These are phyloP conservation scores for Cocos nucifera DNA, from an alignment of 176 grass and related monocot genomes.

Conservation along the genomic window DNA sequence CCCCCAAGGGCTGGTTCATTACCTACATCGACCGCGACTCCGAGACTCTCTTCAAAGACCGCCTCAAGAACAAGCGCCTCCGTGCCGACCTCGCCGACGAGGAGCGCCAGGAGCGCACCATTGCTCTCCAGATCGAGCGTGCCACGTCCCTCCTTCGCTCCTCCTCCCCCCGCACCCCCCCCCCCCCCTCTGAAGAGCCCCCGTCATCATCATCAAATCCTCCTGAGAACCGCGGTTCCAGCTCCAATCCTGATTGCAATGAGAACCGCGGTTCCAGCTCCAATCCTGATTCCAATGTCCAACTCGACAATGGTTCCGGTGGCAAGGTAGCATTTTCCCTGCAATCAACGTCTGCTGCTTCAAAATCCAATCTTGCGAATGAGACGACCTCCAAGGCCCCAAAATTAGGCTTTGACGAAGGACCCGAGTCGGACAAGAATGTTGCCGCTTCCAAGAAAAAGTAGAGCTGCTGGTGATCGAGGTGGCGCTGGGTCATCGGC, in stretches of 20 bases:
- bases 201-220: no score
- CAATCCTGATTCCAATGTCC: background rate
- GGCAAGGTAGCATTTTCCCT: slow-evolving; percentile 67
- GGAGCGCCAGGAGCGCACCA: slow-evolving; percentile 72
- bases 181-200: background rate
- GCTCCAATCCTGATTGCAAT: no score
- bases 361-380: slow-evolving; percentile 3
- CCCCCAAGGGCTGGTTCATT: slow-evolving; percentile 93
- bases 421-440: slow-evolving; percentile 15
- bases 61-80: slow-evolving; percentile 74
- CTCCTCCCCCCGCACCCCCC: no score
- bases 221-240: no score
- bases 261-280: no score
- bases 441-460: slow-evolving; percentile 27
- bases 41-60: slow-evolving; percentile 62
- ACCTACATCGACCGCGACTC: slow-evolving; percentile 88
- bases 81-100: slow-evolving; percentile 67
- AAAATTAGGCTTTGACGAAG: slow-evolving; percentile 66
- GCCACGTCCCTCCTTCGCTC: slow-evolving; percentile 12
- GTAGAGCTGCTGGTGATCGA: slow-evolving; percentile 21
- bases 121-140: slow-evolving; percentile 69
- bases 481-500: slow-evolving; percentile 33
- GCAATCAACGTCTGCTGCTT: slow-evolving; percentile 13
- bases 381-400: background rate
- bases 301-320: background rate